Base-by-base conservation (phyloP, 768 basidiomycete genomes). In the Leccinum sublutescens region DNA sequence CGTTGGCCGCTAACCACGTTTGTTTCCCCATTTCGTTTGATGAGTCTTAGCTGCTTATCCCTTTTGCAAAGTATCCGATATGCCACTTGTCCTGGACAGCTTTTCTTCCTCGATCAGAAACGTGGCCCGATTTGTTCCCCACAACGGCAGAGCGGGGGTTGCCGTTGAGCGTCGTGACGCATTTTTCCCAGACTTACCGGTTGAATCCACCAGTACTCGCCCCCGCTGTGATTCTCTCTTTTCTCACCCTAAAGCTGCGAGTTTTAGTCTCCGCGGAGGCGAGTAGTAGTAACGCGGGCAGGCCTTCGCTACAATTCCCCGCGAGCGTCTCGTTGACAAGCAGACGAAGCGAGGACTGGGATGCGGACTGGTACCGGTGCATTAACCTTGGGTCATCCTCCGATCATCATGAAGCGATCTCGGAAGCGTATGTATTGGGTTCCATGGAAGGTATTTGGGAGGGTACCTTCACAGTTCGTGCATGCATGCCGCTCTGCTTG, bases 371-470 rank as follows among this genome's bases (percentile, higher is more conserved):
- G 86, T 78, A 80, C 25, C 78, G 86, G 45, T 84, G 83, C 66
- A 65, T 80, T 49, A 77, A 68, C 57, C 62, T 78, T 7, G 75
- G 75, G 43, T 62, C 68, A 47, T 61, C 64, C 5, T 61, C 64
- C 5, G 69, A 76, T 50, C 71, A 70, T 31, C 66, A 68, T 54
- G 71, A 67, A n/a, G 55, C 70, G 10, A 65, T 80, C 23, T 75
- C 79, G 5, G 76, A 77, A 12, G 78, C 80, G 17, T 89, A 87
- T 66, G 76, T 71, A 29, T 82, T 85, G 4, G 88, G 89, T 51
- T 89, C 86, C 58, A 72, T 90, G 36, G 87, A 91, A 60, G 91
- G 90, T 6, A 75, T 85, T 14, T 93, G 90, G 90, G 91, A 93
- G 70, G 90, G 90, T 2, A 70, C 84, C 36, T 92, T 93, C 66